These are phyloP conservation scores for Acanthamoeba sp. DNA, from an alignment of 208 protist species.

Conservation along the genomic window DNA sequence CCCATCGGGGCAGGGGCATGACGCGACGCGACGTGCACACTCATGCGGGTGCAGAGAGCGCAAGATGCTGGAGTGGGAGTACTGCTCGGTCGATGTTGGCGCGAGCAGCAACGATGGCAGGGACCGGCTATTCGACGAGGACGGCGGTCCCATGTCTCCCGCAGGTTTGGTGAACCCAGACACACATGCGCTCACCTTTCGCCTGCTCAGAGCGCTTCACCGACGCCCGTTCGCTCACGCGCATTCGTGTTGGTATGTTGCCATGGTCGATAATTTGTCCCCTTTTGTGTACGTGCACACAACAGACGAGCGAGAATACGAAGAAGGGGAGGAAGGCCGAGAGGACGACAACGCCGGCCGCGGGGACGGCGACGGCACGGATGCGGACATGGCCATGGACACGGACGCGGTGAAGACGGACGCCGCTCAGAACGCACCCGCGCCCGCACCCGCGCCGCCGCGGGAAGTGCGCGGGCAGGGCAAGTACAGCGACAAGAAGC, in stretches of 20 bases:
- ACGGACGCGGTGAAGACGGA: not conserved
- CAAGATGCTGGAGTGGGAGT: slow-evolving; percentile 41
- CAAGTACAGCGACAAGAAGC: slow-evolving; percentile 40
- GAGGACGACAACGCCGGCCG: not conserved
- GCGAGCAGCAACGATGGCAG: not conserved
- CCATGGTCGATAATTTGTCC: no score
- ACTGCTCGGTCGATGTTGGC: not conserved
- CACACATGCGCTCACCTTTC: no score
- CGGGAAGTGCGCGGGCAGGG: not conserved
- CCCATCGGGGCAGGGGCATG: no score
- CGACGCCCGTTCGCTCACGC: no score
- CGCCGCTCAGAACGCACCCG: not conserved
- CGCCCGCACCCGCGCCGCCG: not conserved
- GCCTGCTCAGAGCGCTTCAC: no score
- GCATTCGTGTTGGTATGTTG: no score
- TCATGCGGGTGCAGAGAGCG: not conserved
- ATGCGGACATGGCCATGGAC: not conserved
- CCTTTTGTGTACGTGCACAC: no score
- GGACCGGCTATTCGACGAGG: not conserved
- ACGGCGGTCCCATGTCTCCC: no score
- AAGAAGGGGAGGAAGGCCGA: not conserved
- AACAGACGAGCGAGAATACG: not conserved
- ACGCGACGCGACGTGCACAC: no score
- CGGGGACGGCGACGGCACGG: not conserved
- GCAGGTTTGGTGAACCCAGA: no score